Base-by-base conservation (phyloP, 371 early-diverging fungal species). In the Funneliformis caledonium region DNA sequence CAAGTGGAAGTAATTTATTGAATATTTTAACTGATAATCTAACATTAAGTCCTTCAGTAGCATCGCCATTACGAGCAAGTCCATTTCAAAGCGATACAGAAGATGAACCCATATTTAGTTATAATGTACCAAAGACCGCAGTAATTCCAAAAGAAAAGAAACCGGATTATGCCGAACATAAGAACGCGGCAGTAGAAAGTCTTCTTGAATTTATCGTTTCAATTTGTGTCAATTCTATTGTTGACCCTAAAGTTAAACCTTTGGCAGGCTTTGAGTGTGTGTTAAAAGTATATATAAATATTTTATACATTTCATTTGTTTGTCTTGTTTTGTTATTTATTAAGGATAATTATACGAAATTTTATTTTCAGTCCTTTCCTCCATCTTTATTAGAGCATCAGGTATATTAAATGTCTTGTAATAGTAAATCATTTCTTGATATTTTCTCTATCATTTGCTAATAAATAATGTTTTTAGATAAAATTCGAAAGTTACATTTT, bases 401-500 rank as follows among this genome's bases (percentile, higher is more conserved):
- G 69, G 73, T 65, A 50, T 76, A 67, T 70, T 14, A 11, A 11
- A 12, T 65, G 6, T 14, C 11, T 69, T 70, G 16, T 9, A n/a
- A 47, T 70, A 26, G 1, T 22, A 45, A 26, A 6, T 11, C 16
- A 70, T 7, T 42, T 45, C 9, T 42, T 43, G 19, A 14, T 42
- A 14, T 6, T 16, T n/a, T 56, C 6, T 48, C 10, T 26, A 19
- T 70, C 5, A 26, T 22, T 33, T 26, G 33, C 26, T 65, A 65
- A 31, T 4, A 31, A 65, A 33, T n/a, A 12, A 65, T 31, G 45
- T 31, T 82, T 83, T 31, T 84, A 88, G 77, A 83, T 87, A 37
- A 83, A 86, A 74, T 90, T 90, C 81, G 89, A 89, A 78, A 91
- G 89, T 64, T 91, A 88, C 76, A 62, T 92, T 5, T 83, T 91